These are phyloP conservation scores for Puccinia horiana DNA, from an alignment of 1,284 basidiomycete genomes.

Conservation along the genomic window DNA sequence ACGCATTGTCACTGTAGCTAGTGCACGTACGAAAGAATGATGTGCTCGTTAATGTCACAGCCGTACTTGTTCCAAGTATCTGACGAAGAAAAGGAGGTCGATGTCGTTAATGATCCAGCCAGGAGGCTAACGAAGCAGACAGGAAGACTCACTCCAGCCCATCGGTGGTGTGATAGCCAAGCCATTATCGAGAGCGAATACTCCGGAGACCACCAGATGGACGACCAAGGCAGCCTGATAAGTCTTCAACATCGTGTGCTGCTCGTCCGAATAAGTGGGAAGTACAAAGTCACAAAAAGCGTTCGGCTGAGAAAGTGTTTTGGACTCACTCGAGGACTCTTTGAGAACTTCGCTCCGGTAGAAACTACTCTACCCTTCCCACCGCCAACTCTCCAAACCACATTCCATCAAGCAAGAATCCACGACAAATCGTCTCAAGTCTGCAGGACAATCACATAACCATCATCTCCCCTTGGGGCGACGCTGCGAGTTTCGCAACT, in stretches of 20 bases:
- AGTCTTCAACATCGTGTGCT: background rate
- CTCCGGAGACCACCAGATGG: conserved; percentile 3
- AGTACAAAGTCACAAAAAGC: too few relatives aligned
- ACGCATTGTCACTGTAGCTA: background rate
- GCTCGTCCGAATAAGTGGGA: background rate
- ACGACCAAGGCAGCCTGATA: background rate
- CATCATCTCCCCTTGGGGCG: too few relatives aligned
- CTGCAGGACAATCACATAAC: too few relatives aligned
- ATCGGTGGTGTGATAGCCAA: conserved; percentile 35
- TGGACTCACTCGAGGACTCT: too few relatives aligned
- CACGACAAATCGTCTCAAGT: too few relatives aligned
- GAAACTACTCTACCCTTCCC: too few relatives aligned
- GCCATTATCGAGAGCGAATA: conserved; percentile 31
- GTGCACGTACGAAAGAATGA: conserved; percentile 51
- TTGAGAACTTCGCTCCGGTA: too few relatives aligned
- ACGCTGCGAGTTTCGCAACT: too few relatives aligned
- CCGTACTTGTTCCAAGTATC: conserved; percentile 57
- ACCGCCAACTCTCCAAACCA: too few relatives aligned
- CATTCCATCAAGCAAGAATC: too few relatives aligned
- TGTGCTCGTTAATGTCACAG: conserved; percentile 56
- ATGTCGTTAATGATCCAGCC: background rate
- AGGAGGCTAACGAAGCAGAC: background rate
- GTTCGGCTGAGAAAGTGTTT: too few relatives aligned
- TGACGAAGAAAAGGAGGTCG: background rate
- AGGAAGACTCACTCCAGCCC: conserved; percentile 39